phyloP scores from a whole-genome alignment of 2,329 filamentous ascomycete species.

The Sporothrix mexicana region DNA sequence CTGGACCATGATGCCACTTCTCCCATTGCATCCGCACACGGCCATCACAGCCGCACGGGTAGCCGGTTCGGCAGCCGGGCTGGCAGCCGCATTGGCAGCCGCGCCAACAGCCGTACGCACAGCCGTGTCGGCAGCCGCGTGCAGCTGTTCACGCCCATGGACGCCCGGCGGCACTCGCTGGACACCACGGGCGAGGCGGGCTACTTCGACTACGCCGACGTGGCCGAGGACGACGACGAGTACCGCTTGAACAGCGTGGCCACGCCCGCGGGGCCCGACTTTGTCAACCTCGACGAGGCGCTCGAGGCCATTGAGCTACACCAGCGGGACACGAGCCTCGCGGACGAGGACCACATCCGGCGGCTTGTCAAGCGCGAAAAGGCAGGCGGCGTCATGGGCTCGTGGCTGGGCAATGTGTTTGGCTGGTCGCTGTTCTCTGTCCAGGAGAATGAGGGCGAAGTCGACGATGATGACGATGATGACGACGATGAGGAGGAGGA shows the following conservation, averaged over 20 bases:
- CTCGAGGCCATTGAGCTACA: constrained; percentile 58
- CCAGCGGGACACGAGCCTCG: constrained; percentile 53
- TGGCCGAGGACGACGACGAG: constrained; percentile 48
- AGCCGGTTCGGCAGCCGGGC: constrained; percentile 55
- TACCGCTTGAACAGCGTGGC: constrained; percentile 44
- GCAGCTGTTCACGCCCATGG: constrained; percentile 54
- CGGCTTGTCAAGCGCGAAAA: constrained; percentile 61
- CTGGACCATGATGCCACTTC: constrained; percentile 44
- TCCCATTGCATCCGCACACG: constrained; percentile 41
- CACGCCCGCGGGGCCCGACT: constrained; percentile 60
- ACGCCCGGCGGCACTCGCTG: constrained; percentile 42
- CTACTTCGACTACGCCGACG: constrained; percentile 31
- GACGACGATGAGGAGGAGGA: constrained; percentile 49
- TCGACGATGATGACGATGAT: constrained; percentile 48
- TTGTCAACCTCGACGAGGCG: constrained; percentile 66
- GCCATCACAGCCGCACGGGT: constrained; percentile 37
- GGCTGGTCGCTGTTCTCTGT: constrained; percentile 68
- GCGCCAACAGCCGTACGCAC: constrained; percentile 52
- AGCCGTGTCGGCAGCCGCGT: constrained; percentile 56
- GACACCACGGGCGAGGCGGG: background rate
- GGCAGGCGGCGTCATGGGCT: constrained; percentile 57
- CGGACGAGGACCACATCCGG: constrained; percentile 65
- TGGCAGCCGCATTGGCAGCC: constrained; percentile 56
- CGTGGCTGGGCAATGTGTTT: constrained; percentile 65
- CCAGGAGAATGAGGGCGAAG: constrained; percentile 63